A percentile compares a stretch with the other conserved stretches of the same genome.
phyloP scores from a whole-genome alignment of 441 rosid genomes.

The Populus hybrid region DNA sequence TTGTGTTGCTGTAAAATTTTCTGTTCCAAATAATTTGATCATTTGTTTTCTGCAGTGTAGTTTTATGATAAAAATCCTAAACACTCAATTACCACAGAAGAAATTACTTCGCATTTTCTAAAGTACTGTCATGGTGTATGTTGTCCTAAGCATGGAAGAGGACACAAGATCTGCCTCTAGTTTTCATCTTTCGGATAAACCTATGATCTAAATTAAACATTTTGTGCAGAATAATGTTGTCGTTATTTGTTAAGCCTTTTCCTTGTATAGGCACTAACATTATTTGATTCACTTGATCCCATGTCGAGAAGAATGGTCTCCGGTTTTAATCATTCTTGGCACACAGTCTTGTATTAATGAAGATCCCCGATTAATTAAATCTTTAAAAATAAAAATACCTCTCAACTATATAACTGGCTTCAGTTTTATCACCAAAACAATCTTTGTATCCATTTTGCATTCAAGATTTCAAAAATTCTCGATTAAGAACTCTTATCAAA shows the following conservation, averaged over 20 bases:
- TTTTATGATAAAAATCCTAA: too few relatives aligned
- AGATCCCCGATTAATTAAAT: too few relatives aligned
- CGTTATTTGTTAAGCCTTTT: too few relatives aligned
- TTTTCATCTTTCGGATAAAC: neutral
- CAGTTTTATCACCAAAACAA: too few relatives aligned
- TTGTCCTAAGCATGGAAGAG: neutral
- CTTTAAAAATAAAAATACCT: too few relatives aligned
- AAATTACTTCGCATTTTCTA: neutral
- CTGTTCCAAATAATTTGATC: conserved; percentile 9
- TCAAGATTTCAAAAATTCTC: too few relatives aligned
- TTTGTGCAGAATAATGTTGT: neutral
- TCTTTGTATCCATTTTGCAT: too few relatives aligned
- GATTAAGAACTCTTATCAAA: too few relatives aligned
- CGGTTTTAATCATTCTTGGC: neutral
- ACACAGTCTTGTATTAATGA: too few relatives aligned
- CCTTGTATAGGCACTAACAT: neutral
- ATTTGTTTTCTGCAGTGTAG: neutral
- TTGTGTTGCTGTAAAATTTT: neutral
- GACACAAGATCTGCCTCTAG: neutral
- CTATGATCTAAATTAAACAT: neutral
- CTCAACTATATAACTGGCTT: too few relatives aligned
- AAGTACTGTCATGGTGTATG: neutral
- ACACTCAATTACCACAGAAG: neutral
- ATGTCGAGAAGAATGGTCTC: neutral
- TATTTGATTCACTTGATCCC: neutral